Conservation (phyloP, 176 grass and related monocot genomes). For the Alopecurus myosuroides region DNA sequence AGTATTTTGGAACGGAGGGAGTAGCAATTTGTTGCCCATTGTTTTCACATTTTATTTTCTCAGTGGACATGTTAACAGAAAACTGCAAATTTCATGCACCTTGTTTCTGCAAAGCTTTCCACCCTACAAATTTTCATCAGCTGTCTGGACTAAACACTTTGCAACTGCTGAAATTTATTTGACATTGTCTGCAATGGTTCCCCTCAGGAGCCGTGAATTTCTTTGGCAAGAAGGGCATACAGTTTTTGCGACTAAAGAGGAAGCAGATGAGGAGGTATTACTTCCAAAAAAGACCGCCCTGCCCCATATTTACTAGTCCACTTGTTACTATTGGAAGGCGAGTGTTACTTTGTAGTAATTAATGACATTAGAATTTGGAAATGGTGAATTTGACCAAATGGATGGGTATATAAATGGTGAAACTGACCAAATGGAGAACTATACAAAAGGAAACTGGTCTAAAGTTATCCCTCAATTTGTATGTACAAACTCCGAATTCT, state of each 20-base stretch:
- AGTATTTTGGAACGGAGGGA: too few species aligned
- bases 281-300: neutral
- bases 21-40: neutral
- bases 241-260: constrained; percentile 90
- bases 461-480: neutral
- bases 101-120: neutral
- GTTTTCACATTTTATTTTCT: neutral
- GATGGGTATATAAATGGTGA: neutral
- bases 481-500: neutral
- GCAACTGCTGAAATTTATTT: neutral
- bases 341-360: neutral
- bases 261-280: constrained; percentile 86
- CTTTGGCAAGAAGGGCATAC: constrained; percentile 99
- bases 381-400: neutral
- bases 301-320: neutral
- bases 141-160: neutral
- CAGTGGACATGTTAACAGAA: neutral
- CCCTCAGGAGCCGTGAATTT: constrained; percentile 90
- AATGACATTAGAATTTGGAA: neutral
- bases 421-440: neutral
- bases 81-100: neutral
- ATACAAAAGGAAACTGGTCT: neutral
- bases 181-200: neutral
- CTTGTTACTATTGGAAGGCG: neutral
- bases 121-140: neutral